phyloP scores from a whole-genome alignment of 2,329 filamentous ascomycete genomes.

The Hypoxylon sp. region DNA sequence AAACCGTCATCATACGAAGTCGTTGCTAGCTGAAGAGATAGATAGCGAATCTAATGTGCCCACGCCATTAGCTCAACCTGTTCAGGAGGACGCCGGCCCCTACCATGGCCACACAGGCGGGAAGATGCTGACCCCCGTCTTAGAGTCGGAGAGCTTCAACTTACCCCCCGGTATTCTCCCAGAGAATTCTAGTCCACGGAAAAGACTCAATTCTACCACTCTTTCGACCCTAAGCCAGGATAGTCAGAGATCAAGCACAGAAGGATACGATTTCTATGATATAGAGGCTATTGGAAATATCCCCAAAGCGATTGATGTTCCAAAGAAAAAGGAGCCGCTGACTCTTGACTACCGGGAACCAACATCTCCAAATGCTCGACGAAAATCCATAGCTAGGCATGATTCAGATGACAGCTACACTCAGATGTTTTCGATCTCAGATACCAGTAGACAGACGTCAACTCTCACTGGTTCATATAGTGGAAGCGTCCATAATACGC shows the following conservation, averaged over 20 bases:
- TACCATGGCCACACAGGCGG: conserved; percentile 53
- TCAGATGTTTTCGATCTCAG: conserved; percentile 72
- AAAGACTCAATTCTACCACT: conserved; percentile 65
- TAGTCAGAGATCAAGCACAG: conserved; percentile 67
- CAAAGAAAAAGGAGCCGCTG: conserved; percentile 58
- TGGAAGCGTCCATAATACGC: conserved; percentile 42
- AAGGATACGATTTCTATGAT: conserved; percentile 77
- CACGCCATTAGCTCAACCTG: conserved; percentile 71
- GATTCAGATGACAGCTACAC: conserved; percentile 72
- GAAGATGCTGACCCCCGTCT: conserved; percentile 63
- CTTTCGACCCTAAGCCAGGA: conserved; percentile 67
- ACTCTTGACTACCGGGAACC: conserved; percentile 56
- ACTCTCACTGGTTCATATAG: conserved; percentile 58
- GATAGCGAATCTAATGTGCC: conserved; percentile 75
- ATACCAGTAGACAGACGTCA: conserved; percentile 60
- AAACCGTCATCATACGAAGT: conserved; percentile 55
- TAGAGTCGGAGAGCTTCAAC: conserved; percentile 66
- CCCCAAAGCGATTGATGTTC: conserved; percentile 68
- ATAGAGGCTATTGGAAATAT: conserved; percentile 63
- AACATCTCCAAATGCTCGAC: conserved; percentile 53
- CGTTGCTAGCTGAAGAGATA: conserved; percentile 68
- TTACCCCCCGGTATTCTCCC: conserved; percentile 64
- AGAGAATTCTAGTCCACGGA: conserved; percentile 57
- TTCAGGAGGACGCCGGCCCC: conserved; percentile 56
- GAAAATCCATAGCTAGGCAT: conserved; percentile 59